Evolutionary conservation across 345 rosid species (phyloP), one percentile per base, ranked within the genome.

Genomic region (Lepidium africanum): DNA sequence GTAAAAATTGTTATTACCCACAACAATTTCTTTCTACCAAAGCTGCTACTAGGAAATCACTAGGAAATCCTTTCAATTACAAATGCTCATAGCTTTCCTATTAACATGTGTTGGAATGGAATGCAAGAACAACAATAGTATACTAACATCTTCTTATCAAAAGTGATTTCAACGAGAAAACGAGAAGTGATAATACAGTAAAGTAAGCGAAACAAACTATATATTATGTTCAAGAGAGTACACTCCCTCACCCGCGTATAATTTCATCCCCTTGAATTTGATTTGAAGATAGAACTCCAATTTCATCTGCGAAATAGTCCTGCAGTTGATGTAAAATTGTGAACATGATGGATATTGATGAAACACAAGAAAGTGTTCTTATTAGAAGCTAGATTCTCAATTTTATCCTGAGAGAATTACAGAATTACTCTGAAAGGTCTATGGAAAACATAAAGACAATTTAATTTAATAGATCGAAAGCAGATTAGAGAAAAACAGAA

Each of bases 161-260:
- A 21, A 3, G 27, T 25, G 27, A 61, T 61, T 41, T 52, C 10
- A 11, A 72, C 23, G 2, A 21, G 23, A 21, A 21, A 21, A 21
- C 2, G 23, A 21, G 23, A 21, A 21, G 23, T 21, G 23, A 21
- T 1, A 21, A 1, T 21, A 21, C 23, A 21, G 23, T 21, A 21
- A 21, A 21, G 23, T 21, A 21, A 21, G 23, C 2, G 23, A 21
- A 21, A 21, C 23, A 21, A 21, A 21, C 23, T 21, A 21, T 1
- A 21, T 21, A 21, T 21, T 21, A 1, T 21, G 23, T 21, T 21
- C 23, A 21, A 1, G 23, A 21, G 23, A 21, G 23, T 21, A 21
- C 57, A 79, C 81, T 90, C 90, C 98, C 94, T 93, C 98, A 75
- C 98, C 98, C 53, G 97, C 90, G 80, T 76, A 89, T 76, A 93